Percentiles rank a stretch among this genome's conserved stretches.
Evolutionary conservation across 108 stramenopile genomes (phyloP).

Genomic region (Stephanodiscus triporus): DNA sequence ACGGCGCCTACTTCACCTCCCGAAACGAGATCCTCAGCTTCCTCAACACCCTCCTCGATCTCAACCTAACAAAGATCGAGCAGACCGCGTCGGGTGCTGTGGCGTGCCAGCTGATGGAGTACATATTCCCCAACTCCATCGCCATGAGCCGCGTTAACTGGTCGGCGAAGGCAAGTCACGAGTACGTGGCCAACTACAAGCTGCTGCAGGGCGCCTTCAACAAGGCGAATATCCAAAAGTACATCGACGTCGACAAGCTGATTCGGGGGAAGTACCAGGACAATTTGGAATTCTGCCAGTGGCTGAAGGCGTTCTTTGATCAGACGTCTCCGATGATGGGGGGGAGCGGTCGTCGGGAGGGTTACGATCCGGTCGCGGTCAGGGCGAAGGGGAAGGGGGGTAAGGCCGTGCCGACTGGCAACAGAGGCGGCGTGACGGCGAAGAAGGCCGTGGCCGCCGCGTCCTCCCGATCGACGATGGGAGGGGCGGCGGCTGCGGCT

Average conservation of each 20-base stretch:
- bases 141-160: constrained; percentile 96
- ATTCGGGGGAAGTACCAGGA: constrained; percentile 92
- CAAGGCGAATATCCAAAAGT: constrained; percentile 76
- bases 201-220: constrained; percentile 93
- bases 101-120: constrained; percentile 96
- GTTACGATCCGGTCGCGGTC: constrained; percentile 88
- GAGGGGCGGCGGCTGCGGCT: background rate
- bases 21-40: constrained; percentile 94
- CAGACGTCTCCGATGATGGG: constrained; percentile 44
- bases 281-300: constrained; percentile 99
- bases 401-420: constrained; percentile 33
- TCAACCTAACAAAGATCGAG: constrained; percentile 95
- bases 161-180: constrained; percentile 86
- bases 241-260: constrained; percentile 96
- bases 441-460: constrained; percentile 1
- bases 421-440: constrained; percentile 23
- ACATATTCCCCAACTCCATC: constrained; percentile 90
- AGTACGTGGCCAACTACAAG: constrained; percentile 97
- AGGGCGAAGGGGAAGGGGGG: constrained; percentile 92
- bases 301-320: constrained; percentile 97
- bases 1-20: constrained; percentile 97
- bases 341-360: constrained; percentile 58
- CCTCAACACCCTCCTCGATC: constrained; percentile 88
- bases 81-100: constrained; percentile 97
- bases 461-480: background rate